Percentiles rank a stretch among this genome's conserved stretches.
These are phyloP conservation scores for Stenocarpella maydis DNA, from an alignment of 2,329 filamentous ascomycete genomes.

Conservation along the genomic window DNA sequence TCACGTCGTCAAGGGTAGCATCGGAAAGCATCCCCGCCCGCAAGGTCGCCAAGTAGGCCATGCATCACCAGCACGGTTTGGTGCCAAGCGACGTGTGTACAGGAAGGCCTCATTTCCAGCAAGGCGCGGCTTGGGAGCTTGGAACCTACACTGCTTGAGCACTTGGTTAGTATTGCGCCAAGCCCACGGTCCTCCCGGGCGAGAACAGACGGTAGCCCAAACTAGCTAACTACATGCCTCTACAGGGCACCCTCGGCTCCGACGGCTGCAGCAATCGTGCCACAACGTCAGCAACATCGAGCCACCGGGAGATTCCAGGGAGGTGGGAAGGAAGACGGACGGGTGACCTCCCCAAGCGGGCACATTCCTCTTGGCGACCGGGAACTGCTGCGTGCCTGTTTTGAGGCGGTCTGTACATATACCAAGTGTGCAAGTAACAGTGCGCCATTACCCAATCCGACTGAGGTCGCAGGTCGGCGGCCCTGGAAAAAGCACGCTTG, in stretches of 20 bases:
- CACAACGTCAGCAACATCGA: constrained; percentile 9
- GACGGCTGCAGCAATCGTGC: neutral
- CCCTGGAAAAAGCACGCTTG: neutral
- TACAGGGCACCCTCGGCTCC: neutral
- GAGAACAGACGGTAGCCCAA: neutral
- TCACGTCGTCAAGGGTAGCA: neutral
- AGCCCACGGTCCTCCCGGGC: constrained; percentile 3
- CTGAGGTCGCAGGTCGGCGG: neutral
- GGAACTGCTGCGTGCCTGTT: no score
- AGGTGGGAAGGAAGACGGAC: neutral
- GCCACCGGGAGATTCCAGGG: neutral
- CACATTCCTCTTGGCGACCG: no score
- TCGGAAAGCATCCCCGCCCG: neutral
- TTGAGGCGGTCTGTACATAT: no score
- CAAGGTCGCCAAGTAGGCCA: neutral
- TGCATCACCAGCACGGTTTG: neutral
- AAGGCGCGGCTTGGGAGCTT: neutral
- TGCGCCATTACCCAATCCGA: no score
- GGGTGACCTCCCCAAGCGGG: no score
- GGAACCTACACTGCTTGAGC: neutral
- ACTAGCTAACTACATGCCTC: neutral
- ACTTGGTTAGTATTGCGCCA: neutral
- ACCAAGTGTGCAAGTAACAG: no score
- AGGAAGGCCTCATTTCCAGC: constrained; percentile 5
- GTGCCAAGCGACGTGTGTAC: neutral